phyloP scores from a whole-genome alignment of 768 basidiomycete genomes.

The Pleurotus ostreatus region DNA sequence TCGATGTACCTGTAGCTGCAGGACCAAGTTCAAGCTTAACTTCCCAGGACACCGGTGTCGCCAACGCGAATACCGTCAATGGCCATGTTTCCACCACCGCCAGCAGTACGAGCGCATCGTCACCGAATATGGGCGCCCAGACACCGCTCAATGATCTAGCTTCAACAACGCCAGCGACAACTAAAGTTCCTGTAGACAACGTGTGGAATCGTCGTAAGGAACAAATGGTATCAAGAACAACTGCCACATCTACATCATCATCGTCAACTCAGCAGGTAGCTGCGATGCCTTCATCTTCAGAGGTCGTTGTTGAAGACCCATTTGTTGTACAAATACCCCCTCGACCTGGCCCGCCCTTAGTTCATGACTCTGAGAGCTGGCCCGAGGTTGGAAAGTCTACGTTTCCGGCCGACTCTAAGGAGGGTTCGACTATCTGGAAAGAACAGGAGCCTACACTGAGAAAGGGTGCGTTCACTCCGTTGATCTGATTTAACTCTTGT shows the following conservation, averaged over 20 bases:
- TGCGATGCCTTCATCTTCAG: not conserved
- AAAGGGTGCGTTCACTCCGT: constrained; percentile 21
- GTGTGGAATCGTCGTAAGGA: constrained; percentile 27
- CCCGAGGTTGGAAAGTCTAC: constrained; percentile 38
- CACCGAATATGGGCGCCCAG: not conserved
- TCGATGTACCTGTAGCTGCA: constrained; percentile 7
- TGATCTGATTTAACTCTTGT: not conserved
- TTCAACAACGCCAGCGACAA: constrained; percentile 1
- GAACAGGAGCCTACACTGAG: constrained; percentile 10
- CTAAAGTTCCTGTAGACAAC: constrained; percentile 20
- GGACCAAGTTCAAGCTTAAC: constrained; percentile 1
- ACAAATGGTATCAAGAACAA: constrained; percentile 17
- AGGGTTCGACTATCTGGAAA: constrained; percentile 8
- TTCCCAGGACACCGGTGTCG: constrained; percentile 1
- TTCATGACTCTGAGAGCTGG: constrained; percentile 36
- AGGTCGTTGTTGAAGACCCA: constrained; percentile 8
- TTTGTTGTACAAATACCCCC: constrained; percentile 3
- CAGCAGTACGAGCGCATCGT: constrained; percentile 2
- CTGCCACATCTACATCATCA: not conserved
- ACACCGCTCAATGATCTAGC: not conserved
- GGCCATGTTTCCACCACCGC: constrained; percentile 11
- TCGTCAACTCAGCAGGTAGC: not conserved
- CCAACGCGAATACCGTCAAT: constrained; percentile 6
- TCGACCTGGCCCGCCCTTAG: constrained; percentile 17
- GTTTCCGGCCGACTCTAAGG: constrained; percentile 12